Conservation (phyloP, 805 yeast species). For the Metschnikowia lachancei region DNA sequence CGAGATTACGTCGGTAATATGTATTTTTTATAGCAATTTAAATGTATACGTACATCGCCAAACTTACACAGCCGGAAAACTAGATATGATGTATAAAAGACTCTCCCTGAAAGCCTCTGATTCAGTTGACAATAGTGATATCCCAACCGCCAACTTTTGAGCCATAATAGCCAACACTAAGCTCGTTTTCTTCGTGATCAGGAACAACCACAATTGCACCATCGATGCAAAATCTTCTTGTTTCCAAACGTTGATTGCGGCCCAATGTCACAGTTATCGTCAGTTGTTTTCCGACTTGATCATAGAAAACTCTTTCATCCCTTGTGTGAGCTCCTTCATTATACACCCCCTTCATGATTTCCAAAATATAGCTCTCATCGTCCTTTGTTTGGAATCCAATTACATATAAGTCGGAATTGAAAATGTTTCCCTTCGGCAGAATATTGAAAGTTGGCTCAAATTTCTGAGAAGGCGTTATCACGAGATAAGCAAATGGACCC, state of each 20-base stretch:
- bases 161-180: slow-evolving; percentile 12
- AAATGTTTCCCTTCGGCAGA: slow-evolving; percentile 56
- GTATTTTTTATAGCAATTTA: background rate
- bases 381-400: slow-evolving; percentile 44
- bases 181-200: slow-evolving; percentile 1
- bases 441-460: slow-evolving; percentile 63
- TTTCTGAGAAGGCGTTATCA: slow-evolving; percentile 51
- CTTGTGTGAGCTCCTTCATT: slow-evolving; percentile 52
- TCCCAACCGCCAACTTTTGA: slow-evolving; percentile 12
- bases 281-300: slow-evolving; percentile 27
- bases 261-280: slow-evolving; percentile 20
- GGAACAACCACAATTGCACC: slow-evolving; percentile 50
- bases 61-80: too few relatives aligned
- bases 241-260: slow-evolving; percentile 15
- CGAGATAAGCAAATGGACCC: slow-evolving; percentile 54
- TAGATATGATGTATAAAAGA: background rate
- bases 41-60: background rate
- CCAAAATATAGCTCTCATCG: slow-evolving; percentile 39
- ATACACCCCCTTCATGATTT: slow-evolving; percentile 57
- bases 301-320: slow-evolving; percentile 49
- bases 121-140: slow-evolving; percentile 6
- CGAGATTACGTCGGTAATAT: too few relatives aligned
- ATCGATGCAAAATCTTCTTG: slow-evolving; percentile 64
- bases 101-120: background rate
- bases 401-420: slow-evolving; percentile 42